These are phyloP conservation scores for Malassezia sympodialis DNA, from an alignment of 1,284 basidiomycete species.

Conservation along the genomic window DNA sequence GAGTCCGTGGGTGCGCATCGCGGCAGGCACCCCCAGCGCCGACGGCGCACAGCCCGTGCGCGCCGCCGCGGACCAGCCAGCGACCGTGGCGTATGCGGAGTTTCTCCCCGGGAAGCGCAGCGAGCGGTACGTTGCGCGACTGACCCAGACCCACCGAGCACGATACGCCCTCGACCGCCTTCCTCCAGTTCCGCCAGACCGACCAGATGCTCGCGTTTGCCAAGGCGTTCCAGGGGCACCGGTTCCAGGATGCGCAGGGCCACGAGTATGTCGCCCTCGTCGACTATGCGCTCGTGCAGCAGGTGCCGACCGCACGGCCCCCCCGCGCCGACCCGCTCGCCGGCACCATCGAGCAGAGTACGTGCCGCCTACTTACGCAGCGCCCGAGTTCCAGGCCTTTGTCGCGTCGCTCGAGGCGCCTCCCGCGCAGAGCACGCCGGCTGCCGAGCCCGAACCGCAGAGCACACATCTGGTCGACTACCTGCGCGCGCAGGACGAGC, in stretches of 20 bases:
- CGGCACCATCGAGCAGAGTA: conserved; percentile 11
- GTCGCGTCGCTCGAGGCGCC: neutral
- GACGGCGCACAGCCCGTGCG: conserved; percentile 54
- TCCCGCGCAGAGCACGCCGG: neutral
- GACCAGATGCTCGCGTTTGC: conserved; percentile 67
- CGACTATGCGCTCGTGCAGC: conserved; percentile 7
- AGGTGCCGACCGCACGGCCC: neutral
- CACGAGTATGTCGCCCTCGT: conserved; percentile 26
- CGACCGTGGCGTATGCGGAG: conserved; percentile 29
- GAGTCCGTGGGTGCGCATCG: conserved; percentile 59
- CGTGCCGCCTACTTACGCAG: neutral
- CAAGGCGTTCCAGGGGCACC: conserved; percentile 76
- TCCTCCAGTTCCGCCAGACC: conserved; percentile 73
- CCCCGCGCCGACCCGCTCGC: neutral
- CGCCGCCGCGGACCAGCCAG: conserved; percentile 11
- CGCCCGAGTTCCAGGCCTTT: conserved; percentile 9
- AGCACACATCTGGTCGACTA: conserved; percentile 11
- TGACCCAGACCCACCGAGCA: neutral
- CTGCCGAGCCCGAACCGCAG: neutral
- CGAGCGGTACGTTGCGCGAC: neutral
- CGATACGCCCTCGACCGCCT: conserved; percentile 54
- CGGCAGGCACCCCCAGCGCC: conserved; percentile 34
- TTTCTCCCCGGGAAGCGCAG: conserved; percentile 14
- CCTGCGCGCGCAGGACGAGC: neutral
- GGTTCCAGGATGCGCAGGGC: conserved; percentile 76